These are phyloP conservation scores for Coniella lustricola DNA, from an alignment of 2,329 filamentous ascomycete species.

Conservation along the genomic window DNA sequence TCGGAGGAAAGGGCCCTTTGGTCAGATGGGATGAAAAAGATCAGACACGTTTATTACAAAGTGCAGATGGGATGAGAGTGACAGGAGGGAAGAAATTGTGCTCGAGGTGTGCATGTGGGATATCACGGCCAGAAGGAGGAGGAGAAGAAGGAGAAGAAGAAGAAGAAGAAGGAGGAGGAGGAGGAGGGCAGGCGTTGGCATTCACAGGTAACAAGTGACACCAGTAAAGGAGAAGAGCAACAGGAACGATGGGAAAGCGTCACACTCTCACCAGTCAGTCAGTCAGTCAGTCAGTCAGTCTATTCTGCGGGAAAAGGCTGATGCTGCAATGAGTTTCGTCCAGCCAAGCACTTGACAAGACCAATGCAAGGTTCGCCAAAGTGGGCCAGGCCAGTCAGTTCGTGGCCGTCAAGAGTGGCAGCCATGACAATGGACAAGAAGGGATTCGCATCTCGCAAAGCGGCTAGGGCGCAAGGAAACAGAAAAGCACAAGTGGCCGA, in stretches of 20 bases:
- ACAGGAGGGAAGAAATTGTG: constrained; percentile 1
- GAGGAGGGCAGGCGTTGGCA: no score
- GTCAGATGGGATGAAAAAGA: constrained; percentile 3
- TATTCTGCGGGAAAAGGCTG: not conserved
- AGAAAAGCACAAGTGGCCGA: no score
- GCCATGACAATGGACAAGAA: no score
- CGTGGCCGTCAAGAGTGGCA: no score
- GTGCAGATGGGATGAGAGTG: not conserved
- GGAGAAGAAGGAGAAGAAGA: not conserved
- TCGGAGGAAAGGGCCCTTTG: constrained; percentile 10
- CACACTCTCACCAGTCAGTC: no score
- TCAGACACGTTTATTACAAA: not conserved
- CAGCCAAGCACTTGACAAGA: no score
- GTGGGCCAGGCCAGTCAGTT: no score
- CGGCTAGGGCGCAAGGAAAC: no score
- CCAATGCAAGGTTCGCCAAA: not conserved
- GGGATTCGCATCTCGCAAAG: no score
- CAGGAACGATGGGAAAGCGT: no score
- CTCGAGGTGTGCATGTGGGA: not conserved
- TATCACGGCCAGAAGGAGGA: not conserved
- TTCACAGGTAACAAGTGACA: not conserved
- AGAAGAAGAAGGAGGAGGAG: not conserved
- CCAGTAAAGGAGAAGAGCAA: not conserved
- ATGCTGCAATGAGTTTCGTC: not conserved
- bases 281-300: no score